Evolutionary conservation across 176 grass and related monocot genomes (phyloP), one percentile per base, ranked within the genome.

Genomic region (maize (Zea mays)): DNA sequence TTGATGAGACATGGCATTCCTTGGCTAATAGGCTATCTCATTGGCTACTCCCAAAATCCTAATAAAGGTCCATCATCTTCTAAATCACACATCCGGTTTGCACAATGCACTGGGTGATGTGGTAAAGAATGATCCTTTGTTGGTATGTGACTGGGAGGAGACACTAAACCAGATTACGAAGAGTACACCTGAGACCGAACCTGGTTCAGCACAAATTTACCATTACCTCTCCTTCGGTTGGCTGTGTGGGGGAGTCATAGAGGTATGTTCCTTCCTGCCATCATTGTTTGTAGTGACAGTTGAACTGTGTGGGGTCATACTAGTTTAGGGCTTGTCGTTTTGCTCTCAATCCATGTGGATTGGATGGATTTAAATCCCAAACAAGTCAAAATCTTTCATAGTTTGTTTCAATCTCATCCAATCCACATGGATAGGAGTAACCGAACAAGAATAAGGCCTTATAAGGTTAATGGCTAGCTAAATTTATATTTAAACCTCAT

Each of bases 181-280:
- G 40, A 85, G 80, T 87, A 43, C 81, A 65, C 85, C 92, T 81
- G 89, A 94, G 71, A 95, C 78, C 14, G 92, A 98, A 71, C 96
- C 92, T 65, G 96, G 92, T 86, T 94, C 85, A 4, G 62, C 85
- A 20, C 96, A 98, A 76, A 69, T 88, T 57, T 98, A 98, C 78
- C 96, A 98, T 55, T 98, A 92, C 39, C 81, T 98, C 56, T 98
- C 96, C 51, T 98, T 98, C 78, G 96, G 96, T 82, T 98, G 96
- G 96, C 83, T 98, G 8, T 98, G 95, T 83, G 96, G 96, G 20
- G 96, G 96, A 58, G 51, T 98, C 40, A 94, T 98, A 83, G 96
- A 98, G 91, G 96, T 98, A 86, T 68, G 27, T 67, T 73, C 74
- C 67, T 65, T 21, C 75, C 17, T 60, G 60, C 12, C 35, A 68